A percentile compares a stretch with the other conserved stretches of the same genome.
Conservation (phyloP, 2,329 filamentous ascomycete genomes). For the Stemphylium beticola region DNA sequence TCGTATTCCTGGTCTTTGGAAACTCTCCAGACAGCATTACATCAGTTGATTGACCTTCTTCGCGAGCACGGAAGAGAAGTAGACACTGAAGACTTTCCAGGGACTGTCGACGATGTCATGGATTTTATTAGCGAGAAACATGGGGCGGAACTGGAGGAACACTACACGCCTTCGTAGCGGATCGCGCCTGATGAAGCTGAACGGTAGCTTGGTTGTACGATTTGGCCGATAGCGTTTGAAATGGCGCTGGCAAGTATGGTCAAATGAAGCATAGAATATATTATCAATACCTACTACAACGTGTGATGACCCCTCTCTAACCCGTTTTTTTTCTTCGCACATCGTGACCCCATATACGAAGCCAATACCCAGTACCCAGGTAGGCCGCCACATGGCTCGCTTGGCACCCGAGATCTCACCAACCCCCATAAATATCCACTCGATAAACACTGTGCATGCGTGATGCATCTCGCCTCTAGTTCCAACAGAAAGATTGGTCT, state of each 20-base stretch:
- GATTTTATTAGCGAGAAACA: slow-evolving; percentile 22
- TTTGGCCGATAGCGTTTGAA: not conserved
- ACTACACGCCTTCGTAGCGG: slow-evolving; percentile 6
- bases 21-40: slow-evolving; percentile 29
- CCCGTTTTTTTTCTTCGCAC: not conserved
- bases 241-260: not conserved
- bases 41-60: slow-evolving; percentile 20
- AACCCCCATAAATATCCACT: not conserved
- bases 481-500: not conserved
- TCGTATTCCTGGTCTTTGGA: slow-evolving; percentile 23
- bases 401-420: slow-evolving; percentile 7
- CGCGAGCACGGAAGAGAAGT: slow-evolving; percentile 8
- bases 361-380: not conserved
- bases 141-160: slow-evolving; percentile 17
- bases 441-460: not conserved
- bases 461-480: not conserved
- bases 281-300: not conserved
- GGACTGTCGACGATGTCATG: slow-evolving; percentile 29
- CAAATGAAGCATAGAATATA: not conserved
- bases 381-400: not conserved
- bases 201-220: not conserved
- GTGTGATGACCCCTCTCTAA: not conserved
- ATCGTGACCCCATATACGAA: not conserved
- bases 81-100: slow-evolving; percentile 5
- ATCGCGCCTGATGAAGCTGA: not conserved